These are phyloP conservation scores for Toxicodendron radicans DNA, from an alignment of 345 rosid genomes.

Conservation along the genomic window DNA sequence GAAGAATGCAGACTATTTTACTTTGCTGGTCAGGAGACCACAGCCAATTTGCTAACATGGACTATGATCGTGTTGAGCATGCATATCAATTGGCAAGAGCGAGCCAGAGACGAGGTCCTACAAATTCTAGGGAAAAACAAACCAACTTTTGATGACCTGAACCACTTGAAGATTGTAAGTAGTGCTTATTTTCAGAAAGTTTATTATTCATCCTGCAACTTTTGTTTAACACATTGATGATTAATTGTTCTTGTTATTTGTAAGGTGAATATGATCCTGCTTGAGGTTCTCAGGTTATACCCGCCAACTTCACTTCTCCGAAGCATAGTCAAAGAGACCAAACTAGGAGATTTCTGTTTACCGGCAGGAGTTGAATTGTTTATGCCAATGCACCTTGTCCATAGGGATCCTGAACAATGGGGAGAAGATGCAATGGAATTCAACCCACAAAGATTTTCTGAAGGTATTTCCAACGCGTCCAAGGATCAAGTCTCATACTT, in stretches of 20 bases:
- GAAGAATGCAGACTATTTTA: conserved; percentile 29
- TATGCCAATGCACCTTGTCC: conserved; percentile 47
- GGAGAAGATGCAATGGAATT: conserved; percentile 65
- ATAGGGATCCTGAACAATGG: conserved; percentile 56
- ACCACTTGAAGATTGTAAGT: conserved; percentile 23
- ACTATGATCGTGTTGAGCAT: conserved; percentile 19
- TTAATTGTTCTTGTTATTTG: background rate
- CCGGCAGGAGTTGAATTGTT: conserved; percentile 49
- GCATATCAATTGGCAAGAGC: conserved; percentile 24
- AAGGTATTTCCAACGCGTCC: conserved; percentile 62
- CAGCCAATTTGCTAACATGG: conserved; percentile 30
- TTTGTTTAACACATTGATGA: background rate
- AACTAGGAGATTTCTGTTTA: conserved; percentile 49
- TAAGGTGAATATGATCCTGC: conserved; percentile 59
- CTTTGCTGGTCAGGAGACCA: conserved; percentile 44
- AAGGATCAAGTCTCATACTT: conserved; percentile 54
- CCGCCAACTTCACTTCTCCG: conserved; percentile 51
- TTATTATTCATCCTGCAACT: background rate
- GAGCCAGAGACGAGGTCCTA: conserved; percentile 20
- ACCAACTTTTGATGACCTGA: conserved; percentile 18
- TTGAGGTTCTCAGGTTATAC: conserved; percentile 61
- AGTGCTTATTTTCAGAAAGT: background rate
- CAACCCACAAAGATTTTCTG: conserved; percentile 62
- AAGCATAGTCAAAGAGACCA: conserved; percentile 43
- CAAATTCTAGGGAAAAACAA: conserved; percentile 10